A percentile compares a stretch with the other conserved stretches of the same genome.
phyloP scores from a whole-genome alignment of 2,329 filamentous ascomycete genomes.

The Dendryphion nanum region DNA sequence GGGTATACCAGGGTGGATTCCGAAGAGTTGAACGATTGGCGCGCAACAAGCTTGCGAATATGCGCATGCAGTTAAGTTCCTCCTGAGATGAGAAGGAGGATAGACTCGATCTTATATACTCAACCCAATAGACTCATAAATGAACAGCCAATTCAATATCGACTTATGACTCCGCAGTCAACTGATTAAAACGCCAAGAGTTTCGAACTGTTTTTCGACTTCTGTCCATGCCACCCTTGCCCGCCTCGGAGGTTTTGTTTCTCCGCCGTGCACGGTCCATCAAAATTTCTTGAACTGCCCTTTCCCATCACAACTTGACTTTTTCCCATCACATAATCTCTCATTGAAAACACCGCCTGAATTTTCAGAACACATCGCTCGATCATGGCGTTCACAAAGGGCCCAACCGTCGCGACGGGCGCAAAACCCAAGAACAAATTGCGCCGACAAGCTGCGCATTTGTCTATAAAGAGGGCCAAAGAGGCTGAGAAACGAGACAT shows the following conservation, averaged over 20 bases:
- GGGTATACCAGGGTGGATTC: constrained; percentile 31
- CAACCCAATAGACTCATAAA: background rate
- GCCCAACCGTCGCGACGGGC: constrained; percentile 46
- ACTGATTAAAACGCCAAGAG: constrained; percentile 12
- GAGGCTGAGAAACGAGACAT: constrained; percentile 74
- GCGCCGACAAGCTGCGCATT: constrained; percentile 72
- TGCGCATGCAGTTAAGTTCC: constrained; percentile 37
- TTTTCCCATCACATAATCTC: too few species aligned
- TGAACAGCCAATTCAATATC: constrained; percentile 18
- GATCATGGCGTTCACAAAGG: constrained; percentile 52
- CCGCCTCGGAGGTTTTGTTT: too few species aligned
- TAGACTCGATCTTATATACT: background rate
- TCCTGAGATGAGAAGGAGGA: constrained; percentile 24
- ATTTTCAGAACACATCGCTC: too few species aligned
- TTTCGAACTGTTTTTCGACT: constrained; percentile 1
- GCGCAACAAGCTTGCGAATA: constrained; percentile 40
- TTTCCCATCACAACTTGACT: constrained; percentile 1
- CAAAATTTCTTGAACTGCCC: too few species aligned
- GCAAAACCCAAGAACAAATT: constrained; percentile 73
- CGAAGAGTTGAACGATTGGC: constrained; percentile 29
- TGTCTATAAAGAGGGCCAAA: constrained; percentile 75
- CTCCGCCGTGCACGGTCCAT: too few species aligned
- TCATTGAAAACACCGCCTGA: too few species aligned
- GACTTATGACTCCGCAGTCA: constrained; percentile 8
- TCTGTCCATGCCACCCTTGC: too few species aligned